These are phyloP conservation scores for Tuber indicum DNA, from an alignment of 495 filamentous ascomycete species.

Conservation along the genomic window DNA sequence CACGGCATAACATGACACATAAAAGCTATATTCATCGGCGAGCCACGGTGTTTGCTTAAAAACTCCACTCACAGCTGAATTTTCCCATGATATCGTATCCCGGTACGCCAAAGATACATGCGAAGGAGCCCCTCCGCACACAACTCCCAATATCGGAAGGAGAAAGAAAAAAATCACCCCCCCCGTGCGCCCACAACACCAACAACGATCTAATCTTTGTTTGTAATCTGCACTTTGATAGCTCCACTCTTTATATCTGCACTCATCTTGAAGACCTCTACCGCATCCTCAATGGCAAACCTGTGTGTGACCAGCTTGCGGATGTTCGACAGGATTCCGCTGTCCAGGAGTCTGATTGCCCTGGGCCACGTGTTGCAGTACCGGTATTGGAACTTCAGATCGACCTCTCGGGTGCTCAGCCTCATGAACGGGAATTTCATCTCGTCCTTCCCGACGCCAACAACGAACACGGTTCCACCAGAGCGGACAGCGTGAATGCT, in stretches of 20 bases:
- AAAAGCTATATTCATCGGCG: too few relatives aligned
- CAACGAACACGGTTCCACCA: constrained; percentile 88
- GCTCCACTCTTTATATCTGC: constrained; percentile 82
- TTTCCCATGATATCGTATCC: not conserved
- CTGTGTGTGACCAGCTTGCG: constrained; percentile 79
- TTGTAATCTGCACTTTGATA: constrained; percentile 90
- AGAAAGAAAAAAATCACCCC: not conserved
- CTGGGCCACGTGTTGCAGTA: constrained; percentile 93
- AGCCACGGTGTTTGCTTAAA: not conserved
- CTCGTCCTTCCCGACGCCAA: constrained; percentile 89
- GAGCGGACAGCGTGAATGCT: constrained; percentile 86
- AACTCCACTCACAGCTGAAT: not conserved
- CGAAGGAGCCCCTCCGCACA: not conserved
- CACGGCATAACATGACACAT: too few relatives aligned
- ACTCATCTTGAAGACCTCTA: constrained; percentile 82
- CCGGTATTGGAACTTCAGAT: constrained; percentile 91
- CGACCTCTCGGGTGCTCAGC: constrained; percentile 80
- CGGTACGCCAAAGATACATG: not conserved
- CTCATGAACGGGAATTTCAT: constrained; percentile 92
- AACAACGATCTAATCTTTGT: constrained; percentile 41
- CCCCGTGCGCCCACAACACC: not conserved
- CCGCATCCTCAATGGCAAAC: constrained; percentile 74
- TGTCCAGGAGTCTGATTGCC: constrained; percentile 79
- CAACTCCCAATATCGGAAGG: not conserved
- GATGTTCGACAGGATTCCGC: constrained; percentile 66